Evolutionary conservation across 352 stramenopile genomes (phyloP).

Genomic region (Globisporangium sylvaticum): DNA sequence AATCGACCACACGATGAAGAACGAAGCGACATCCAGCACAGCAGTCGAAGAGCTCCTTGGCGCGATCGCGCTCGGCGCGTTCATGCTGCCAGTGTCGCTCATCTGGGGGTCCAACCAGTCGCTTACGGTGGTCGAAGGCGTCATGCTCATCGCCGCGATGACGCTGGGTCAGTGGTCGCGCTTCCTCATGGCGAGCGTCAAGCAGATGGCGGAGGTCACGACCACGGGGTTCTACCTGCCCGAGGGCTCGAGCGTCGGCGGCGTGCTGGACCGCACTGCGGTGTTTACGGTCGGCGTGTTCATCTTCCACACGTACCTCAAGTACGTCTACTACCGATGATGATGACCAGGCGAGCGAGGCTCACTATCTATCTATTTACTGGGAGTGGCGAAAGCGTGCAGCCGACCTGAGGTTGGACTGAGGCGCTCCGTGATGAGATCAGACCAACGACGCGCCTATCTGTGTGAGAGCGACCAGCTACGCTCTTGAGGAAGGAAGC

Average conservation of each 20-base stretch:
- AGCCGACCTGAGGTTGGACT: too few relatives aligned
- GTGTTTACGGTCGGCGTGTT: slow-evolving; percentile 43
- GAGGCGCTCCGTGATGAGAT: neutral
- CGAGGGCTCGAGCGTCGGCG: slow-evolving; percentile 24
- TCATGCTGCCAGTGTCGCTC: slow-evolving; percentile 32
- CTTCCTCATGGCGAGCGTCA: slow-evolving; percentile 32
- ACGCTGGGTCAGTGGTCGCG: slow-evolving; percentile 36
- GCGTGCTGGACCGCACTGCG: slow-evolving; percentile 39
- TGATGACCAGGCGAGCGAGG: neutral
- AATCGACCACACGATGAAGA: slow-evolving; percentile 17
- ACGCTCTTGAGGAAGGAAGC: too few relatives aligned
- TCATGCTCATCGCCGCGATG: slow-evolving; percentile 39
- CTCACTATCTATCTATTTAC: slow-evolving; percentile 12
- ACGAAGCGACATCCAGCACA: slow-evolving; percentile 15
- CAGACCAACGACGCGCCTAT: neutral
- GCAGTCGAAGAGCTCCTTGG: slow-evolving; percentile 30
- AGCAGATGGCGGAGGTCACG: slow-evolving; percentile 39
- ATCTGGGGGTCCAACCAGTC: slow-evolving; percentile 18
- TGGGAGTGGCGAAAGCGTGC: neutral
- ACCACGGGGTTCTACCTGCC: slow-evolving; percentile 46
- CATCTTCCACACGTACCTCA: slow-evolving; percentile 50
- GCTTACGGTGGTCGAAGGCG: slow-evolving; percentile 29
- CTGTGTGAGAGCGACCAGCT: neutral
- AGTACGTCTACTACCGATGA: slow-evolving; percentile 21
- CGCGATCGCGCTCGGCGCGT: slow-evolving; percentile 26